These are phyloP conservation scores for Septoria petroselini DNA, from an alignment of 2,329 filamentous ascomycete genomes.

Conservation along the genomic window DNA sequence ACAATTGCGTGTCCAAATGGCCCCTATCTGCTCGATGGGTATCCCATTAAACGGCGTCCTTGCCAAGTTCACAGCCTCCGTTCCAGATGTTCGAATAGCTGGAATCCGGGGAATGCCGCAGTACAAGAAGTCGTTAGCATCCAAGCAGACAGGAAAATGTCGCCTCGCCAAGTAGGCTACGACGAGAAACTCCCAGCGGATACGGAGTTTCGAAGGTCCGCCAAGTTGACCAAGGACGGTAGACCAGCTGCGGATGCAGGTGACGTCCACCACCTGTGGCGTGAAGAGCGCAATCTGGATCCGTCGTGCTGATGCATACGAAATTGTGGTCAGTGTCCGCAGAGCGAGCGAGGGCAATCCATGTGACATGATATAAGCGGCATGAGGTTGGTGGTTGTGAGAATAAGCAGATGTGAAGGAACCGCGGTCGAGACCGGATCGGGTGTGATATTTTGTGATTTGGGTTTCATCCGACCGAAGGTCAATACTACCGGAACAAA, in stretches of 20 bases:
- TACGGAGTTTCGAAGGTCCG: neutral
- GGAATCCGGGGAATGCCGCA: neutral
- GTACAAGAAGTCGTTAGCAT: neutral
- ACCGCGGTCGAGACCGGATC: no score
- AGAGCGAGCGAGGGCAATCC: no score
- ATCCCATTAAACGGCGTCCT: neutral
- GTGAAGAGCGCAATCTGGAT: no score
- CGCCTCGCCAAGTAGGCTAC: slow-evolving; percentile 1
- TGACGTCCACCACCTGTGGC: neutral
- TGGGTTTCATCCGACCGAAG: no score
- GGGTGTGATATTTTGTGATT: no score
- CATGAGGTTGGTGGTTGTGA: no score
- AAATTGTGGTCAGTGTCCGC: no score
- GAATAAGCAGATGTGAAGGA: no score
- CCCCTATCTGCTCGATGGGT: neutral
- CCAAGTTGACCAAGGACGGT: neutral
- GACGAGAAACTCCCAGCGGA: neutral
- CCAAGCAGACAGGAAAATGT: neutral
- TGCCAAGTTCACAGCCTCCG: slow-evolving; percentile 4
- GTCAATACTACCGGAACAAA: no score
- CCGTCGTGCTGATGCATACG: no score
- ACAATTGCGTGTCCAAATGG: neutral
- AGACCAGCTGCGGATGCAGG: neutral
- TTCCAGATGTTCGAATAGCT: neutral
- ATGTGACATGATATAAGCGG: no score